Base-by-base conservation (phyloP, 495 filamentous ascomycete genomes). In the Xylaria sp. region DNA sequence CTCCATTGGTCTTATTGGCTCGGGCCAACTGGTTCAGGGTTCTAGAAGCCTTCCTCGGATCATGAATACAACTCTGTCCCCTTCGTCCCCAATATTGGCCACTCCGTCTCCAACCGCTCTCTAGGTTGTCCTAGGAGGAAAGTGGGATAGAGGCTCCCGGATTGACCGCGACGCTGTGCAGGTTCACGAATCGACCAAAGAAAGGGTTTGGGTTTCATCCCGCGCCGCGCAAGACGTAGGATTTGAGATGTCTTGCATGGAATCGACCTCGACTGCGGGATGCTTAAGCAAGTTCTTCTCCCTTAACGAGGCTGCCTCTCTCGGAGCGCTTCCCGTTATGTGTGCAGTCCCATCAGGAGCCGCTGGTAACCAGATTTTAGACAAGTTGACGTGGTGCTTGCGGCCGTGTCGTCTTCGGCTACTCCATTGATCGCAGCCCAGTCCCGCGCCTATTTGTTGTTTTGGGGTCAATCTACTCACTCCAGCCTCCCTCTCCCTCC, bases 1-100 rank as follows among this genome's bases (percentile, higher is more conserved):
- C 64, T 50, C 46, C 43, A 67, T 67, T 17, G 64, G 64, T 55
- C 64, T 48, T 55, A 67, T 67, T 67, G 64, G 64, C 48, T 55
- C 33, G 33, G 50, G 19, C 29, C 33, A 41, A 67, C 14, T 67
- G 14, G 48, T 9, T 67, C 19, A 48, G 48, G 1, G 48, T 67
- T 67, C 64, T 67, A 55, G 64, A 67, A 67, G 64, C 64, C 55
- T 67, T 67, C 48, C 35, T 31, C 21, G 17, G 48, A 67, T 55
- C 33, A 46, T 17, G 35, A 55, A 67, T 67, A 35, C 64, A 24
- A 67, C 64, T 67, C 64, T 67, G 55, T 21, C 64, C 48, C 37
- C 48, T 55, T 55, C 43, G 64, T 29, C 64, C 64, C 26, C 64
- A 53, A 33, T 41, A 55, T 55, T 67, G 64, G 48, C 55, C 48